These are phyloP conservation scores for Phanerodontia chrysosporium DNA, from an alignment of 768 basidiomycete species.

Conservation along the genomic window DNA sequence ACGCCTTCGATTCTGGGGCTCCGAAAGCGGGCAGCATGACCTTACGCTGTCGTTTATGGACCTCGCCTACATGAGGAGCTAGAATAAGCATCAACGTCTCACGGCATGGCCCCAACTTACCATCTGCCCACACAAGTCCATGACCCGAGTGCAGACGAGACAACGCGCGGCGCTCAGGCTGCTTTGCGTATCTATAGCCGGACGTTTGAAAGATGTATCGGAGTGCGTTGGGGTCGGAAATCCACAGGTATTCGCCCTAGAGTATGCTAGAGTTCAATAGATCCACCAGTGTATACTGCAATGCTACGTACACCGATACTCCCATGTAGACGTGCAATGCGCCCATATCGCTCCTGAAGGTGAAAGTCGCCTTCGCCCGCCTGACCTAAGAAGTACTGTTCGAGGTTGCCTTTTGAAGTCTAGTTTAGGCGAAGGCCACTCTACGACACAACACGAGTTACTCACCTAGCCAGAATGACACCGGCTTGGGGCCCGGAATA, in stretches of 20 bases:
- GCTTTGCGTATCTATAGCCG: constrained; percentile 6
- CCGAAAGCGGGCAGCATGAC: constrained; percentile 32
- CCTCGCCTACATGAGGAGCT: constrained; percentile 22
- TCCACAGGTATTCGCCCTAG: constrained; percentile 46
- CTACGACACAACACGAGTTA: not conserved
- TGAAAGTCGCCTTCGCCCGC: constrained; percentile 7
- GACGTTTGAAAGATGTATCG: constrained; percentile 6
- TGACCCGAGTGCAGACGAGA: constrained; percentile 2
- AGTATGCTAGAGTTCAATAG: too few species aligned
- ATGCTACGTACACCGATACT: not conserved
- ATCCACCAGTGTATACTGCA: too few species aligned
- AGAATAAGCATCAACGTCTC: not conserved
- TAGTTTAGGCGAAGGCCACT: not conserved
- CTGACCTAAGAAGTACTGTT: not conserved
- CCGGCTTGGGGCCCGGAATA: constrained; percentile 6
- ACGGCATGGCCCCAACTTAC: not conserved
- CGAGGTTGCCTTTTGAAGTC: constrained; percentile 1
- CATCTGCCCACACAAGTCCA: constrained; percentile 8
- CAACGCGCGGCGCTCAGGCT: constrained; percentile 3
- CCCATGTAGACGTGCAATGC: constrained; percentile 1
- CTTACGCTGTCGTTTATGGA: constrained; percentile 27
- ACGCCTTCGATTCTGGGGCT: constrained; percentile 38
- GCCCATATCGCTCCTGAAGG: constrained; percentile 4
- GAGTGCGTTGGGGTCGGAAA: constrained; percentile 38
- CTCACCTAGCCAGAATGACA: constrained; percentile 9